These are phyloP conservation scores for Mucor piriformis DNA, from an alignment of 371 early-diverging fungal species.

Conservation along the genomic window DNA sequence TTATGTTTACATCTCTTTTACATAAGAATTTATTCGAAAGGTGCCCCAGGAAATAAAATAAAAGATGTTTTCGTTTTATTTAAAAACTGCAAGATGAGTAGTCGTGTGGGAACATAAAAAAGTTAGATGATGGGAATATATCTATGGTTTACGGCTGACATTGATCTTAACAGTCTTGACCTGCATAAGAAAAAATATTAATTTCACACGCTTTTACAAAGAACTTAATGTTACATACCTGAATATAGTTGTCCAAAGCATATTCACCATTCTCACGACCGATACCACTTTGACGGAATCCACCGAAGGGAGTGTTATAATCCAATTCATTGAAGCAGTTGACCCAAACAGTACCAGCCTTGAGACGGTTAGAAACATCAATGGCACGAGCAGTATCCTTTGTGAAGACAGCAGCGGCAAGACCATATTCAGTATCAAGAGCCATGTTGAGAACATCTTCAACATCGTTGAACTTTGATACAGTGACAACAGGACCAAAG, in stretches of 20 bases:
- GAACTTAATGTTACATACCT: conserved; percentile 24
- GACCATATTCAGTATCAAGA: conserved; percentile 73
- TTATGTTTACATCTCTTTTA: too few relatives aligned
- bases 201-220: conserved; percentile 9
- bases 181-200: conserved; percentile 11
- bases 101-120: background rate
- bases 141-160: conserved; percentile 30
- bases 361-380: conserved; percentile 64
- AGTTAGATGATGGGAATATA: conserved; percentile 7
- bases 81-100: background rate
- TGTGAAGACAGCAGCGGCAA: conserved; percentile 86
- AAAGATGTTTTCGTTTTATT: too few relatives aligned
- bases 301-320: conserved; percentile 76
- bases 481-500: conserved; percentile 79
- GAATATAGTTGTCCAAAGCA: conserved; percentile 71
- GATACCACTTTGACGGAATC: conserved; percentile 83
- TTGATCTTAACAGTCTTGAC: conserved; percentile 49
- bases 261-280: conserved; percentile 81
- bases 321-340: conserved; percentile 47
- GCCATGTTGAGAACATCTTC: conserved; percentile 76
- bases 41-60: too few relatives aligned
- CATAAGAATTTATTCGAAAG: too few relatives aligned
- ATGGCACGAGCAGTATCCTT: conserved; percentile 70
- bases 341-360: conserved; percentile 68
- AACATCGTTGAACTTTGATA: conserved; percentile 65